Evolutionary conservation across 2,329 filamentous ascomycete species (phyloP).

Genomic region (Neophaeococcomyces aloes): DNA sequence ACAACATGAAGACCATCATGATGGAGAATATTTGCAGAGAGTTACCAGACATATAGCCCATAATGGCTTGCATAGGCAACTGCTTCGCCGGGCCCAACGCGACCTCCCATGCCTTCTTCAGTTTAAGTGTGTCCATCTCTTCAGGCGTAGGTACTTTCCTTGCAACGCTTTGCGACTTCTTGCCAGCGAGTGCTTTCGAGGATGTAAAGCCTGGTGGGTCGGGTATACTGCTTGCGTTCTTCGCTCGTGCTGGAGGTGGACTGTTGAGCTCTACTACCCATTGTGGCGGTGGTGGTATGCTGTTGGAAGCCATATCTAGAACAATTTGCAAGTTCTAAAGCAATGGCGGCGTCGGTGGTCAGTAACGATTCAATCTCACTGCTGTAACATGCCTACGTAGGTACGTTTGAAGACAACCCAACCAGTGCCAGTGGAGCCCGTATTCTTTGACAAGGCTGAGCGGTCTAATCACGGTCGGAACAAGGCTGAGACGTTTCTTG

Average conservation of each 20-base stretch:
- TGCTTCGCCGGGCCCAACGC: constrained; percentile 87
- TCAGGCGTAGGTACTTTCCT: constrained; percentile 32
- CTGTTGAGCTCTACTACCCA: constrained; percentile 77
- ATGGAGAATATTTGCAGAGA: constrained; percentile 97
- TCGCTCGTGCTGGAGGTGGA: constrained; percentile 55
- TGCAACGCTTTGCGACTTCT: constrained; percentile 24
- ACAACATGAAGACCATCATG: constrained; percentile 95
- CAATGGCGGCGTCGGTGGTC: no score
- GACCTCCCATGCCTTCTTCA: constrained; percentile 98
- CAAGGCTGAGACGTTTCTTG: no score
- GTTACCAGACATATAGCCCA: constrained; percentile 99
- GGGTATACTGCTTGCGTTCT: constrained; percentile 53
- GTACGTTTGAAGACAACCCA: no score
- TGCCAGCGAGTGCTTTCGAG: constrained; percentile 36
- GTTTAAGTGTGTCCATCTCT: constrained; percentile 89
- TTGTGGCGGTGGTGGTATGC: constrained; percentile 47
- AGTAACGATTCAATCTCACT: no score
- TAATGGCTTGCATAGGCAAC: constrained; percentile 95
- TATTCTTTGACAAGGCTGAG: no score
- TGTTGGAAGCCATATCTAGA: constrained; percentile 7
- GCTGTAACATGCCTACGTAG: no score
- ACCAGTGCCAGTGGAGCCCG: no score
- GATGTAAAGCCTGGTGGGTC: constrained; percentile 79
- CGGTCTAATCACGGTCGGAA: no score
- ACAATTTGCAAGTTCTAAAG: no score